phyloP scores from a whole-genome alignment of 306 rosid genomes.

The Citrullus colocynthis region DNA sequence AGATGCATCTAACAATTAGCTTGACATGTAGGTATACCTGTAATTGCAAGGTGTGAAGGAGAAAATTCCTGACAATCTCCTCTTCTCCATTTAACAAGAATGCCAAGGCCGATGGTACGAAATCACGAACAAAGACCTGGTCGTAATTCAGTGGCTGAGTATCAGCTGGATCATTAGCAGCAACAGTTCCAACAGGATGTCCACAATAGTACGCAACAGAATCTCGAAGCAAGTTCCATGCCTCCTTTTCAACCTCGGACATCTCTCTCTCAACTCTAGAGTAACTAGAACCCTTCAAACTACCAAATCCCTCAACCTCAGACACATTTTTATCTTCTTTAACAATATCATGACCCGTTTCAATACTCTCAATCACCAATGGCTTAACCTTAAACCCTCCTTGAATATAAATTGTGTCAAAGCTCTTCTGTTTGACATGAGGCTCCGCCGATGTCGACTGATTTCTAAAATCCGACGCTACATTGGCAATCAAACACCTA shows the following conservation, averaged over 20 bases:
- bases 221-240: slow-evolving; percentile 63
- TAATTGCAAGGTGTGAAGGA: slow-evolving; percentile 75
- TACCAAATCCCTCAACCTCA: slow-evolving; percentile 20
- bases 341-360: slow-evolving; percentile 21
- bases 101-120: slow-evolving; percentile 76
- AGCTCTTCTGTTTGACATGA: slow-evolving; percentile 45
- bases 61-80: slow-evolving; percentile 78
- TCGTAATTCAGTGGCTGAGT: slow-evolving; percentile 69
- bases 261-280: slow-evolving; percentile 34
- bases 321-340: slow-evolving; percentile 27
- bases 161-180: slow-evolving; percentile 67
- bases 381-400: slow-evolving; percentile 52
- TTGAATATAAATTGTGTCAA: slow-evolving; percentile 62
- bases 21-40: slow-evolving; percentile 37
- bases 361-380: slow-evolving; percentile 34
- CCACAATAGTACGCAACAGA: slow-evolving; percentile 68
- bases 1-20: not conserved
- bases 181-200: slow-evolving; percentile 77
- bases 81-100: slow-evolving; percentile 80
- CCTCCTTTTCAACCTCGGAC: slow-evolving; percentile 55
- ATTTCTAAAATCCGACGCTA: slow-evolving; percentile 56
- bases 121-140: slow-evolving; percentile 86
- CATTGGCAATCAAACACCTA: slow-evolving; percentile 28
- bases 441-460: slow-evolving; percentile 63
- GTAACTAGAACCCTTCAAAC: slow-evolving; percentile 32